These are phyloP conservation scores for Penicillium subrubescens DNA, from an alignment of 495 filamentous ascomycete species.

Conservation along the genomic window DNA sequence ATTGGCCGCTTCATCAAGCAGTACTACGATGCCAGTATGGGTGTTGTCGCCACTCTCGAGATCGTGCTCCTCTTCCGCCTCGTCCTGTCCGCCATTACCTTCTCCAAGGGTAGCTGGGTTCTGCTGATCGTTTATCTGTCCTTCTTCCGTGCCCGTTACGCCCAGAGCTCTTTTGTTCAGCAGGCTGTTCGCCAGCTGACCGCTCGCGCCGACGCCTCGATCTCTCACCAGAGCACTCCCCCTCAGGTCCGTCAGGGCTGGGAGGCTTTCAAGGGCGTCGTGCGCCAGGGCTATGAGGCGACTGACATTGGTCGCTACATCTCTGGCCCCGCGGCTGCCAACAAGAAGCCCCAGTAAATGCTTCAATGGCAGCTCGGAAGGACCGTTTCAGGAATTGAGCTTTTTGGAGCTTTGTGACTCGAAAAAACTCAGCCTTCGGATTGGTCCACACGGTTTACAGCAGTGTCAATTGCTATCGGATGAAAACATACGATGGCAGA, in stretches of 20 bases:
- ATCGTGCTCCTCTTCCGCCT: conserved; percentile 82
- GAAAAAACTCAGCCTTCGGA: not conserved
- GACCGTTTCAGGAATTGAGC: not conserved
- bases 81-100: conserved; percentile 74
- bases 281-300: conserved; percentile 71
- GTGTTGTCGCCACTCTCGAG: conserved; percentile 74
- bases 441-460: not conserved
- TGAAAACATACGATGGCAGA: conserved; percentile 6
- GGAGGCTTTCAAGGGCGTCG: conserved; percentile 74
- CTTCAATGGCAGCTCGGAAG: not conserved
- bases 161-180: conserved; percentile 91
- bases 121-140: conserved; percentile 80
- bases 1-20: conserved; percentile 95
- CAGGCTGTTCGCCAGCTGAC: conserved; percentile 72
- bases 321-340: conserved; percentile 44
- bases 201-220: conserved; percentile 73
- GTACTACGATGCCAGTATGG: conserved; percentile 92
- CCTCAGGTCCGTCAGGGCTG: conserved; percentile 81
- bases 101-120: conserved; percentile 89
- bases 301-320: conserved; percentile 77
- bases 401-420: not conserved
- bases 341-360: conserved; percentile 61
- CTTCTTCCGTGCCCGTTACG: conserved; percentile 87
- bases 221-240: conserved; percentile 85
- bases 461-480: not conserved